phyloP scores from a whole-genome alignment of 2,329 filamentous ascomycete genomes.

The Akanthomyces muscarius region DNA sequence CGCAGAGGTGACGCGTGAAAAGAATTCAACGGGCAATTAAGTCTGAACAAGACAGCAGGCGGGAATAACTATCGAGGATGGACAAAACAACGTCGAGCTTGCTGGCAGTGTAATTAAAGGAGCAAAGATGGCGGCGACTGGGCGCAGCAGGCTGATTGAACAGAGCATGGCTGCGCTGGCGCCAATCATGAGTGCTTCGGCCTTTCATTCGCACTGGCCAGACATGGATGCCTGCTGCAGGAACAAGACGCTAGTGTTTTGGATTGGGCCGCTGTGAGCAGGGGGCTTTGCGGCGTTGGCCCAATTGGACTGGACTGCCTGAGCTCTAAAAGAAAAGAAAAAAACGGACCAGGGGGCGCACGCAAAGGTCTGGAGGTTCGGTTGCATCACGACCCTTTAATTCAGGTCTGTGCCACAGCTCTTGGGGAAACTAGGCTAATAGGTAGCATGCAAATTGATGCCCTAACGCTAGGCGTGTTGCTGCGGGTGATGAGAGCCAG shows the following conservation, averaged over 20 bases:
- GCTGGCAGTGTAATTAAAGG: neutral
- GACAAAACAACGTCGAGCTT: neutral
- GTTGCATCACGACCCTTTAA: constrained; percentile 10
- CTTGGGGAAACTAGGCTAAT: neutral
- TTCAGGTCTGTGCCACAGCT: constrained; percentile 10
- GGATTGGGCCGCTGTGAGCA: constrained; percentile 10
- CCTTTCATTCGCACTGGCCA: neutral
- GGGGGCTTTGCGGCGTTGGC: neutral
- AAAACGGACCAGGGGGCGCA: neutral
- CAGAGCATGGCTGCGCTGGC: neutral
- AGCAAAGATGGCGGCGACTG: neutral
- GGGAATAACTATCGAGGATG: neutral
- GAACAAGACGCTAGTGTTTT: constrained; percentile 16
- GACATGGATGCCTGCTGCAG: neutral
- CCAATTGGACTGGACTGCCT: neutral
- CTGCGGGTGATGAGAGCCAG: neutral
- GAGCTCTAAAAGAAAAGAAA: neutral
- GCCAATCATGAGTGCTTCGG: neutral
- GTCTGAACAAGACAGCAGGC: neutral
- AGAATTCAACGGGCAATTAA: neutral
- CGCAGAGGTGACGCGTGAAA: neutral
- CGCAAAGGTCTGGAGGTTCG: neutral
- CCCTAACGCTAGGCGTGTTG: neutral
- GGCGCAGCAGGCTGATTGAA: neutral
- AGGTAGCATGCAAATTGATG: too few relatives aligned